Evolutionary conservation across 2,329 filamentous ascomycete species (phyloP).

Genomic region (Aureobasidium sp.): DNA sequence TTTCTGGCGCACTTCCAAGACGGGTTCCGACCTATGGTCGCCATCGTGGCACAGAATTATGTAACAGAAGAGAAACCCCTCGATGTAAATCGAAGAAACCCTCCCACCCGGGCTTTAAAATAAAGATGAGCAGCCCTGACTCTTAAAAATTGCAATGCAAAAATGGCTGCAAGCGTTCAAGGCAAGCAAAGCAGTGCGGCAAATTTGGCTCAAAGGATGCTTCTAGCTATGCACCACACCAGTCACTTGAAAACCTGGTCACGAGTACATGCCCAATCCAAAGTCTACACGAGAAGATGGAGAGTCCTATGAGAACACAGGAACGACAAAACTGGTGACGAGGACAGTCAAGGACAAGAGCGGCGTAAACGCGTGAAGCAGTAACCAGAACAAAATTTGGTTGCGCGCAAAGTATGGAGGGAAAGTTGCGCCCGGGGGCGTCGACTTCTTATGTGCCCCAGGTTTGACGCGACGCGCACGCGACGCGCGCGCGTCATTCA

Average conservation of each 20-base stretch:
- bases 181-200: no score
- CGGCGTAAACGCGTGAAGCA: neutral
- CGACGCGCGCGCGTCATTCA: no score
- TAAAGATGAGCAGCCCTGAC: constrained; percentile 10
- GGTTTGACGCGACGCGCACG: no score
- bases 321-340: constrained; percentile 11
- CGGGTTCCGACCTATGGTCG: no score
- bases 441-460: no score
- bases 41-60: neutral
- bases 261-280: constrained; percentile 13
- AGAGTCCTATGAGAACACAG: constrained; percentile 10
- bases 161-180: no score
- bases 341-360: constrained; percentile 2
- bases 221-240: neutral
- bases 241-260: constrained; percentile 6
- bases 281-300: constrained; percentile 11
- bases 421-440: no score
- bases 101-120: constrained; percentile 10
- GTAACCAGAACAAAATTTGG: neutral
- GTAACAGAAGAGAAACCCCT: neutral
- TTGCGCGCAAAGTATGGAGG: no score
- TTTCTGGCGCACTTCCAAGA: no score
- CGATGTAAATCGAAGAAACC: constrained; percentile 3
- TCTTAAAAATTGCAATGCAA: neutral
- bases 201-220: neutral